Percentiles rank a stretch among this genome's conserved stretches.
phyloP scores from a whole-genome alignment of 352 stramenopile species.

The Pythium aristosporum region DNA sequence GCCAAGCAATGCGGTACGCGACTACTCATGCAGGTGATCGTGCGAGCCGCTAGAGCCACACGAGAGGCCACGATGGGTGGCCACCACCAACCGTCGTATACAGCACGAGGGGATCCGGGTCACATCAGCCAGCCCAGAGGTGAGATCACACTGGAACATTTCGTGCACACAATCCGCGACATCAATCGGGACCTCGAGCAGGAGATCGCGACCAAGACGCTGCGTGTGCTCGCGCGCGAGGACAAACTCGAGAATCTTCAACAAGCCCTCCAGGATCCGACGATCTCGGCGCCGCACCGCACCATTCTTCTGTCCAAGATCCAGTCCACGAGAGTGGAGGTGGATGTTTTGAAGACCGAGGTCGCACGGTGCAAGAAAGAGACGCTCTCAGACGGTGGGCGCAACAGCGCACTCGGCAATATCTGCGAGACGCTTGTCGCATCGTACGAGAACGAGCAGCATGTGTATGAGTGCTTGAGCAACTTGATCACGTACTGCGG shows the following conservation, averaged over 20 bases:
- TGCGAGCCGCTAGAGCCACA: constrained; percentile 45
- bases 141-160: constrained; percentile 72
- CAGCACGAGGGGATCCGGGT: not conserved
- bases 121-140: constrained; percentile 28
- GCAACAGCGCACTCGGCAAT: constrained; percentile 38
- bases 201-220: constrained; percentile 54
- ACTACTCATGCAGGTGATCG: constrained; percentile 50
- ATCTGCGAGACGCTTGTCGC: constrained; percentile 61
- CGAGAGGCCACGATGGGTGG: constrained; percentile 2
- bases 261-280: not conserved
- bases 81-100: not conserved
- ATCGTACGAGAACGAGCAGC: constrained; percentile 71
- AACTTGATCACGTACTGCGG: constrained; percentile 60
- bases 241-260: constrained; percentile 35
- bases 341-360: constrained; percentile 53
- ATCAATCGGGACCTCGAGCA: constrained; percentile 67
- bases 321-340: constrained; percentile 45
- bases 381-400: constrained; percentile 45
- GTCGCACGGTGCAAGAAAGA: constrained; percentile 48
- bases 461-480: constrained; percentile 66
- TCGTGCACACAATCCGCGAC: constrained; percentile 50
- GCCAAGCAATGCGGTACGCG: constrained; percentile 40
- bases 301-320: constrained; percentile 6
- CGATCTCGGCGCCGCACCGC: not conserved
- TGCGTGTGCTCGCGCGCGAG: constrained; percentile 48